A percentile compares a stretch with the other conserved stretches of the same genome.
Conservation (phyloP, 768 basidiomycete genomes). For the Epithele typhae region DNA sequence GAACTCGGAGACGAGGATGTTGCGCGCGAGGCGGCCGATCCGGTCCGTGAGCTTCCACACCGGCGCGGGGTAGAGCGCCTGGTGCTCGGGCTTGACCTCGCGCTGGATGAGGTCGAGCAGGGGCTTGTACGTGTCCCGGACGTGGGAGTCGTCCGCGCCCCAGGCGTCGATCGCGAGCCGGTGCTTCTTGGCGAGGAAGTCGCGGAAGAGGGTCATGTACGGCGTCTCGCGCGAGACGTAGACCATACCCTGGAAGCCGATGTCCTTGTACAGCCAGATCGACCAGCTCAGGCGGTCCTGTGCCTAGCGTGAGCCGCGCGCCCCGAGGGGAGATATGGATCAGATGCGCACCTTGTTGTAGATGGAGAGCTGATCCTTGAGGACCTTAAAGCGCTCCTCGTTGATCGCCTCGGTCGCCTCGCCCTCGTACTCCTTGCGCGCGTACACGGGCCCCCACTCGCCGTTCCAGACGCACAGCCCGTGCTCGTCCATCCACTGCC, state of each 20-base stretch:
- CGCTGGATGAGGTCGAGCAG: conserved; percentile 57
- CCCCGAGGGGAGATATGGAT: background rate
- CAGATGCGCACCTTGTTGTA: conserved; percentile 49
- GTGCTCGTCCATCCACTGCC: conserved; percentile 70
- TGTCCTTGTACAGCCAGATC: conserved; percentile 87
- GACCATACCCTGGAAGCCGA: conserved; percentile 85
- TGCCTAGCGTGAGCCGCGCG: background rate
- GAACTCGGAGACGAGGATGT: conserved; percentile 68
- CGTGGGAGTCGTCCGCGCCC: conserved; percentile 62
- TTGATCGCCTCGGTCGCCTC: conserved; percentile 64
- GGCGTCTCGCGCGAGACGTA: conserved; percentile 63
- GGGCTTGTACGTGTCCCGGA: conserved; percentile 61
- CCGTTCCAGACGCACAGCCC: conserved; percentile 75
- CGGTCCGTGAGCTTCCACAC: conserved; percentile 59
- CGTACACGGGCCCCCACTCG: conserved; percentile 86
- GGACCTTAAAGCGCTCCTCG: conserved; percentile 57
- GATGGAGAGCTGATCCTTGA: conserved; percentile 70
- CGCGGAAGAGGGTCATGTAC: conserved; percentile 65
- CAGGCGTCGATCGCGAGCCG: conserved; percentile 74
- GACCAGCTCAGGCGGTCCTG: conserved; percentile 62
- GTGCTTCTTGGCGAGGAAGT: conserved; percentile 76
- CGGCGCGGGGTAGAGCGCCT: conserved; percentile 55
- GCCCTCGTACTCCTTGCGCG: conserved; percentile 49
- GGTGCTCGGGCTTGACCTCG: conserved; percentile 48
- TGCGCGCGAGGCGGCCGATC: conserved; percentile 55